Evolutionary conservation across 306 rosid genomes (phyloP).

Genomic region (Vigna nakashimae): DNA sequence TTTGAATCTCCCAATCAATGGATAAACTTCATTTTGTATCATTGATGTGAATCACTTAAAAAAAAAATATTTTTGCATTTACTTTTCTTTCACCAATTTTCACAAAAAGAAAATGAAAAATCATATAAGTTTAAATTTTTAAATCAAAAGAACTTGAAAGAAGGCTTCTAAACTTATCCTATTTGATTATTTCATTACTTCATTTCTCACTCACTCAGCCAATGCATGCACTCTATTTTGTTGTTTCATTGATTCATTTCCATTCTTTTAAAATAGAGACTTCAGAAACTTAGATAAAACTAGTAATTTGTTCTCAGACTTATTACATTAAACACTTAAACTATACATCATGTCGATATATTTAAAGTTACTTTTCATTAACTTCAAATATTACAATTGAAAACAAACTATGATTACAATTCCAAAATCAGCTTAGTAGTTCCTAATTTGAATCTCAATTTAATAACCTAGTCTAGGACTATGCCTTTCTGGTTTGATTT

Average conservation of each 20-base stretch:
- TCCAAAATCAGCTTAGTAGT: not conserved
- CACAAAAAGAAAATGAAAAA: not conserved
- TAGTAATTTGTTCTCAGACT: not conserved
- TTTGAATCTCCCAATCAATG: not conserved
- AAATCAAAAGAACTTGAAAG: not conserved
- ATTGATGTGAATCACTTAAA: not conserved
- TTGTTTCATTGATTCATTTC: not conserved
- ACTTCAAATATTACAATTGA: not conserved
- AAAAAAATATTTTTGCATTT: not conserved
- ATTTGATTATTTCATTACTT: not conserved
- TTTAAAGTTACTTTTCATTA: not conserved
- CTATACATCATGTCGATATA: not conserved
- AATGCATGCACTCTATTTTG: not conserved
- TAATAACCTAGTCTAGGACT: not conserved
- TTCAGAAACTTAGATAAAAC: not conserved
- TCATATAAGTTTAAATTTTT: not conserved
- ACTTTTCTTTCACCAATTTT: not conserved
- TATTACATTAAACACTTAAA: not conserved
- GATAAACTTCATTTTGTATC: not conserved
- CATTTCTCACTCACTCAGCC: not conserved
- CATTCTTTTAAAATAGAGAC: not conserved
- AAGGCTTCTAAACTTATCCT: not conserved
- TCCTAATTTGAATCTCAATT: not conserved
- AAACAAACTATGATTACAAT: not conserved
- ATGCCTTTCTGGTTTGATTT: constrained; percentile 31